Evolutionary conservation across 495 filamentous ascomycete genomes (phyloP), one percentile per base, ranked within the genome.

Genomic region (Physcia stellaris): DNA sequence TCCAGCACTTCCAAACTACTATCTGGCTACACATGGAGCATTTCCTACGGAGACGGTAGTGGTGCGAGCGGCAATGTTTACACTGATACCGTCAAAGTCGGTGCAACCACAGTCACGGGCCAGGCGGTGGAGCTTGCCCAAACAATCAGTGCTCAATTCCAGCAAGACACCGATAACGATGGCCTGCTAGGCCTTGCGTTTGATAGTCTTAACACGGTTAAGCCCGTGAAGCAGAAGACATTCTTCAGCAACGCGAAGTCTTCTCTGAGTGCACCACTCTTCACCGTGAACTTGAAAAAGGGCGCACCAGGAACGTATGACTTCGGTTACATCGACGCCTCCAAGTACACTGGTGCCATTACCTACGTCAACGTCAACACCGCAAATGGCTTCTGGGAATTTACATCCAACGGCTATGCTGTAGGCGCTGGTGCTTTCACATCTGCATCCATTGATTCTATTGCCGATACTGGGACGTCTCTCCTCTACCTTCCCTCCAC

Each of bases 101-200:
- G 80, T 39, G 64, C 64, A 15, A 60, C 83, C 36, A 71, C 66
- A n/a, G 71, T 78, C 13, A 53, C 59, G 4, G 52, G 51, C 10
- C 82, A 86, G 56, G 79, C 77, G 30, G 75, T 88, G 30, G 80
- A 84, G 55, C 66, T 72, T 15, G 83, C 83, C 17, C 57, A 60
- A 18, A 51, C 50, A 7, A 70, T 88, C 43, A 82, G 77, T 37
- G 11, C 37, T 24, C 41, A 68, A 36, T 88, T 86, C 62, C 51
- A 58, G 12, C 27, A 60, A 21, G 76, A 84, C 48, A 55, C 58
- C 42, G 56, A 68, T 48, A 77, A 65, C 49, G 78, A 83, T 43
- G 83, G 83, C 29, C 63, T 86, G 32, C 59, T 88, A 13, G 83
- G 83, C 29, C 66, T 86, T 13, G 76, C 67, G 13, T 86, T 85